A percentile compares a stretch with the other conserved stretches of the same genome.
Evolutionary conservation across 805 yeast genomes (phyloP).

Genomic region (Myxozyma sirexii): DNA sequence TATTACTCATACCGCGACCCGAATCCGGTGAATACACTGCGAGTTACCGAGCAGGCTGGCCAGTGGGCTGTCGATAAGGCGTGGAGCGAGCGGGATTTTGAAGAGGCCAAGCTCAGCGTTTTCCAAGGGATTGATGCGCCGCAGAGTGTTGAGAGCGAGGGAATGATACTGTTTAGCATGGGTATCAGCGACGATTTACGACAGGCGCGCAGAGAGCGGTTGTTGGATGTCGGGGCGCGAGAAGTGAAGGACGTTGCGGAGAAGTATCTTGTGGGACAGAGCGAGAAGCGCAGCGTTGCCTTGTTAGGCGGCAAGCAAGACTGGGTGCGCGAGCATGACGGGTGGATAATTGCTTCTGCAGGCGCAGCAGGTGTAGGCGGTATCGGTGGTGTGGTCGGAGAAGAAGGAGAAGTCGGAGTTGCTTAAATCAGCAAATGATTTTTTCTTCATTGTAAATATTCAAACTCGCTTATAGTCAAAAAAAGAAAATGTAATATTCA

Average conservation of each 20-base stretch:
- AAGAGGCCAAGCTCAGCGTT: constrained; percentile 86
- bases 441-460: no score
- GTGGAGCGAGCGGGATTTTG: constrained; percentile 68
- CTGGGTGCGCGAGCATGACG: constrained; percentile 5
- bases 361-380: constrained; percentile 5
- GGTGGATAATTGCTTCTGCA: constrained; percentile 17
- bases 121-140: constrained; percentile 95
- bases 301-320: constrained; percentile 23
- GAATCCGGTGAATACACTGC: constrained; percentile 69
- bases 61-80: constrained; percentile 50
- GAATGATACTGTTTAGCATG: constrained; percentile 62
- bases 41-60: constrained; percentile 59
- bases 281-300: constrained; percentile 7
- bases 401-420: neutral
- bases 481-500: no score
- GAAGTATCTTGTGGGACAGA: constrained; percentile 53
- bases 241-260: constrained; percentile 71
- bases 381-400: neutral
- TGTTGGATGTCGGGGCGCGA: constrained; percentile 63
- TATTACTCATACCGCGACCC: constrained; percentile 96
- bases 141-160: constrained; percentile 75
- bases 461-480: no score
- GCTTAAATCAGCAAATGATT: neutral
- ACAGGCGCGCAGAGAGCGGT: constrained; percentile 73
- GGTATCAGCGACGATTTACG: constrained; percentile 77